These are phyloP conservation scores for Peronosclerospora sorghi DNA, from an alignment of 352 stramenopile genomes.

Conservation along the genomic window DNA sequence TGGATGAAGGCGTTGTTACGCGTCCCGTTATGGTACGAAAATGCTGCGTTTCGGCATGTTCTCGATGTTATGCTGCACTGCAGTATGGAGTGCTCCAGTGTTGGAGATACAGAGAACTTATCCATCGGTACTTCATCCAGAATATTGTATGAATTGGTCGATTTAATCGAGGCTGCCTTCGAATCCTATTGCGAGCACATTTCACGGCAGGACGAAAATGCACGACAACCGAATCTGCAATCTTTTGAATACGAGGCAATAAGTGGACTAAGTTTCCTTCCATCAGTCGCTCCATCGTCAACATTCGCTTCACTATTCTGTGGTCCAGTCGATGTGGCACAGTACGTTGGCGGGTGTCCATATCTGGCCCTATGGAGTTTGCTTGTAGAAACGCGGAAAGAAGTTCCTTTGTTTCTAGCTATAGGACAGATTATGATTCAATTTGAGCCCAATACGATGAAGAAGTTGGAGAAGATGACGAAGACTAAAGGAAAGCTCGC, in stretches of 20 bases:
- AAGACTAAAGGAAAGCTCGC: constrained; percentile 46
- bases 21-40: constrained; percentile 75
- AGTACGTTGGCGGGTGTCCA: constrained; percentile 58
- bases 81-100: constrained; percentile 36
- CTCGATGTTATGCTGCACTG: constrained; percentile 58
- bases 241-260: constrained; percentile 22
- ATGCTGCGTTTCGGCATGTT: constrained; percentile 50
- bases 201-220: constrained; percentile 20
- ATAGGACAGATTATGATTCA: constrained; percentile 66
- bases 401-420: constrained; percentile 49
- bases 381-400: constrained; percentile 65
- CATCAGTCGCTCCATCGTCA: constrained; percentile 24
- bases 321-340: constrained; percentile 37
- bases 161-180: constrained; percentile 27
- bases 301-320: constrained; percentile 61
- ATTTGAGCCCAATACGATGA: constrained; percentile 65
- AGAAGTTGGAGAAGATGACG: constrained; percentile 72
- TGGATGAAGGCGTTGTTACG: constrained; percentile 57
- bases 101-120: not conserved
- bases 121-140: not conserved
- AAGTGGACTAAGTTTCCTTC: constrained; percentile 58
- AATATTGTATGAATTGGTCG: constrained; percentile 32
- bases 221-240: constrained; percentile 20
- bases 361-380: constrained; percentile 55
- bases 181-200: constrained; percentile 24